Base-by-base conservation (phyloP, 2,329 filamentous ascomycete genomes). In the Xylariaceae sp. region DNA sequence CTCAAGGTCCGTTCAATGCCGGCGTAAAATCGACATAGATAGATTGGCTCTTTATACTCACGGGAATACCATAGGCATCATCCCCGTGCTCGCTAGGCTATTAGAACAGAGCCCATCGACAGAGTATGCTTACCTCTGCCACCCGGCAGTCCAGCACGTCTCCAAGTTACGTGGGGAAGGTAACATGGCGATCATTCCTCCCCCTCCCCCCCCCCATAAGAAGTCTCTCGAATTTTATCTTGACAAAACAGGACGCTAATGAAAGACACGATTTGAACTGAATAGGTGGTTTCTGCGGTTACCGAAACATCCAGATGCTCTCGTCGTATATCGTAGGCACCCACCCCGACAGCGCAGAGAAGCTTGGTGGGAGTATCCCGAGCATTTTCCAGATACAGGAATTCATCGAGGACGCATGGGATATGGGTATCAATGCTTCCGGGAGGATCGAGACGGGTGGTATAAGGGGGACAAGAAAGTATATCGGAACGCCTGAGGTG, bases 281-380 rank as follows among this genome's bases (percentile, higher is more conserved):
- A 6, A 34, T 27, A 82, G 91, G 91, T 27, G 88, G 90, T 4
- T 97, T 97, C 68, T 97, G 92, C 68, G 92, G 92, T 3, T 97
- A 96, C 68, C 82, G 92, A 41, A 97, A 95, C 66, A 95, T 96
- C 34, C 94, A 97, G 69, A 95, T 95, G 85, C 72, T 96, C 62
- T 75, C 87, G 11, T 92, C 91, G 0, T 91, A 89, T 68, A 82
- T 96, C 26, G 81, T 85, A 55, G 80, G 79, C 6, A 73, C 81
- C 1, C 69, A 74, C 40, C 76, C 75, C 9, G 71, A 75, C 9
- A 88, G 87, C 0, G 71, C 79, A 57, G 75, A 85, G 41, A 71
- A 75, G 47, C 88, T 95, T 56, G 70, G 75, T 1, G 73, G 75
- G 3, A 75, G 73, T 1, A 74, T 91, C 4, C 92, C 94, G 0